phyloP scores from a whole-genome alignment of 2,329 filamentous ascomycete species.

The Emergomyces pasteurianus region DNA sequence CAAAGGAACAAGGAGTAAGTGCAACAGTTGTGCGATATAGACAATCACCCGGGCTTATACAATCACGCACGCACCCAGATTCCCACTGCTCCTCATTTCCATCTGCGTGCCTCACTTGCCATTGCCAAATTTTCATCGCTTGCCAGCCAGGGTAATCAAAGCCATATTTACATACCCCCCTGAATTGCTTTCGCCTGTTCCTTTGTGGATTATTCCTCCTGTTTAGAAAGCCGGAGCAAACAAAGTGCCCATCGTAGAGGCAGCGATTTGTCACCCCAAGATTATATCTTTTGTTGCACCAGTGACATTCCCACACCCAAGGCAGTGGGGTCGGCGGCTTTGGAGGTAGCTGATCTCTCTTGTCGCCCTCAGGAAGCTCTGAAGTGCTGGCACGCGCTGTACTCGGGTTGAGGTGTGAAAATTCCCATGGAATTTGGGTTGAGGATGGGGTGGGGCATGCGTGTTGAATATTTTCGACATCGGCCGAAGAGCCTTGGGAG shows the following conservation, averaged over 20 bases:
- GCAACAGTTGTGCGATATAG: background rate
- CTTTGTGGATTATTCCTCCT: background rate
- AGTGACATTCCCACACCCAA: background rate
- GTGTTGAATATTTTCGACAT: background rate
- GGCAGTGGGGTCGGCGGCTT: background rate
- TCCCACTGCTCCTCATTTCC: slow-evolving; percentile 1
- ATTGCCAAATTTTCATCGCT: slow-evolving; percentile 32
- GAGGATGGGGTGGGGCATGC: background rate
- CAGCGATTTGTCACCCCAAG: background rate
- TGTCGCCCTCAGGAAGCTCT: background rate
- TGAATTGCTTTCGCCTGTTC: background rate
- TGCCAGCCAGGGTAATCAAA: slow-evolving; percentile 45
- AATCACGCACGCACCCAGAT: background rate
- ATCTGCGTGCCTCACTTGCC: slow-evolving; percentile 4
- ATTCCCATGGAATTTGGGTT: background rate
- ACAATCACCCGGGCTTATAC: background rate
- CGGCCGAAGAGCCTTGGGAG: background rate
- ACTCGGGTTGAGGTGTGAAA: background rate
- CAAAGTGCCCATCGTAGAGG: background rate
- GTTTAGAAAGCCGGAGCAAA: background rate
- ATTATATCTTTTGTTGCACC: background rate
- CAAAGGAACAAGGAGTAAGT: background rate
- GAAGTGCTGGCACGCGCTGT: background rate
- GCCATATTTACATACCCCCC: background rate
- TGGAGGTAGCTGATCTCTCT: background rate